phyloP scores from a whole-genome alignment of 2,329 filamentous ascomycete species.

The Epichloe uncinata region DNA sequence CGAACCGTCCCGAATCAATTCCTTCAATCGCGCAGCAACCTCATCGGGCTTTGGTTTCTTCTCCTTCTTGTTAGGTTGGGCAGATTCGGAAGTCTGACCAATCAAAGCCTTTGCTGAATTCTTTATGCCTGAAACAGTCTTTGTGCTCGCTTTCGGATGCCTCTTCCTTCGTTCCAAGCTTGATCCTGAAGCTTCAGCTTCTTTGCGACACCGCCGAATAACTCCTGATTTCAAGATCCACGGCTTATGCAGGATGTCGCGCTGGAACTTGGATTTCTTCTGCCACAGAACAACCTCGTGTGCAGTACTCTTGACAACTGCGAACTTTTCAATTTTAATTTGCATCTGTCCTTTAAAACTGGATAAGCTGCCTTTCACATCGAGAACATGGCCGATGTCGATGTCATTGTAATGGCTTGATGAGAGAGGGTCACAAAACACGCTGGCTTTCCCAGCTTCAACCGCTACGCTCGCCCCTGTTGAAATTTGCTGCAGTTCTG shows the following conservation, averaged over 20 bases:
- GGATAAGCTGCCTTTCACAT: slow-evolving; percentile 40
- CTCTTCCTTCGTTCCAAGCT: slow-evolving; percentile 15
- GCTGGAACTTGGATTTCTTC: slow-evolving; percentile 36
- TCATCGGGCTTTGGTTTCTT: slow-evolving; percentile 1
- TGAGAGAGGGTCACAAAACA: not conserved
- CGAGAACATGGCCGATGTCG: slow-evolving; percentile 40
- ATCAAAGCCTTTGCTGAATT: not conserved
- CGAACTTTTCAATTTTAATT: slow-evolving; percentile 38
- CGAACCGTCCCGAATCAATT: slow-evolving; percentile 16
- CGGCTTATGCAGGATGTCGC: slow-evolving; percentile 34
- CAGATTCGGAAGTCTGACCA: slow-evolving; percentile 2
- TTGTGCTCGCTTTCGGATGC: slow-evolving; percentile 10
- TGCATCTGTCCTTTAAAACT: slow-evolving; percentile 36
- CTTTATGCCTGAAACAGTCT: not conserved
- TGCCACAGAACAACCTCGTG: slow-evolving; percentile 48
- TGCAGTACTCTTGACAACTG: slow-evolving; percentile 35
- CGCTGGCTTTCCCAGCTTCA: not conserved
- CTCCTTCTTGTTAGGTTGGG: slow-evolving; percentile 1
- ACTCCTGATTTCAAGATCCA: slow-evolving; percentile 41
- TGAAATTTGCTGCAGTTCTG: not conserved
- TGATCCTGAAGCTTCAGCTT: slow-evolving; percentile 25
- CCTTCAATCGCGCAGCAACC: slow-evolving; percentile 11
- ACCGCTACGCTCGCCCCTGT: not conserved
- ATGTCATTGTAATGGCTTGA: slow-evolving; percentile 19
- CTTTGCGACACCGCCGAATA: slow-evolving; percentile 35